phyloP scores from a whole-genome alignment of 495 filamentous ascomycete species.

The Xylaria intraflava region DNA sequence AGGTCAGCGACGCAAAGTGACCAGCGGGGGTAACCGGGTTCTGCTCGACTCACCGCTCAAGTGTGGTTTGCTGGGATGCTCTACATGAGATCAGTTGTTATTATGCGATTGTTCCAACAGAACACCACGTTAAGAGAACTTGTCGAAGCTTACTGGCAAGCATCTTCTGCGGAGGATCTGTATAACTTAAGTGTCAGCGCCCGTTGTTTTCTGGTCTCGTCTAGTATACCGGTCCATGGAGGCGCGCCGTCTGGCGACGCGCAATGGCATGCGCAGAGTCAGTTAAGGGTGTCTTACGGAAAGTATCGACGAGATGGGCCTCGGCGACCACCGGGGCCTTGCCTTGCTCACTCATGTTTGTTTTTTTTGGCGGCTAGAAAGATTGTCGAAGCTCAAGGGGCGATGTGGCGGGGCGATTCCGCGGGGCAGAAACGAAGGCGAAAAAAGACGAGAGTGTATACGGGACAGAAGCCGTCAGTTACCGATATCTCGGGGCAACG shows the following conservation, averaged over 20 bases:
- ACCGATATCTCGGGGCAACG: background rate
- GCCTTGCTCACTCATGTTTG: conserved; percentile 61
- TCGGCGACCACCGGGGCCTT: conserved; percentile 69
- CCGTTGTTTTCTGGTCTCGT: background rate
- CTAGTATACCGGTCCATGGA: too few relatives aligned
- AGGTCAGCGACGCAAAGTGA: conserved; percentile 6
- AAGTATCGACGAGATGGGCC: conserved; percentile 81
- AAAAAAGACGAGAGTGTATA: background rate
- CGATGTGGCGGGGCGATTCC: conserved; percentile 17
- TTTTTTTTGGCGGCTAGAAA: conserved; percentile 38
- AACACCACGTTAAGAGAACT: background rate
- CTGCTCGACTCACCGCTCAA: conserved; percentile 37
- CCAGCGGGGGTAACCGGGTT: background rate
- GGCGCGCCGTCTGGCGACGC: too few relatives aligned
- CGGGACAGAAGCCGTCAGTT: background rate
- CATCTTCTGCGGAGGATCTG: conserved; percentile 54
- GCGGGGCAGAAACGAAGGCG: conserved; percentile 17
- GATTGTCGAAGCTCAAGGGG: conserved; percentile 15
- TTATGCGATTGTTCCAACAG: background rate
- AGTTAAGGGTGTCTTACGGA: conserved; percentile 42
- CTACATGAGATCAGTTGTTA: conserved; percentile 20
- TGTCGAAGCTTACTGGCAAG: conserved; percentile 49
- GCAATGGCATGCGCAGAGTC: background rate
- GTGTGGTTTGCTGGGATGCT: conserved; percentile 55
- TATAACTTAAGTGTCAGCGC: conserved; percentile 15